Percentiles rank a stretch among this genome's conserved stretches.
Evolutionary conservation across 192 early-diverging fungal species (phyloP).

Genomic region (Coemansia guatemalensis): DNA sequence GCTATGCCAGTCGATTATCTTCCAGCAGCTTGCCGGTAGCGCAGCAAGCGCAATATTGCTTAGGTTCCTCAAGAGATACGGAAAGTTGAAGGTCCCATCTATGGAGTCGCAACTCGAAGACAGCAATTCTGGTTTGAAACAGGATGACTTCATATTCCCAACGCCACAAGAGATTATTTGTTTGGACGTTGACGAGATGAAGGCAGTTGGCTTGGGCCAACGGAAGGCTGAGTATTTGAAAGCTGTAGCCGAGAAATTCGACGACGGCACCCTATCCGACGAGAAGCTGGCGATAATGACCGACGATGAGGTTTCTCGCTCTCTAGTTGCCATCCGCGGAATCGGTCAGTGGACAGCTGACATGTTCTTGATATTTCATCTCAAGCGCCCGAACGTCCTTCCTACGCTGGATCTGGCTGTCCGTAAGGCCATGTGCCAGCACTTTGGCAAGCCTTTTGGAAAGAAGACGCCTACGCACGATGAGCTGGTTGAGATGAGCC

Average conservation of each 20-base stretch:
- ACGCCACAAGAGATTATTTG: conserved; percentile 52
- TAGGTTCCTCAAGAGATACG: conserved; percentile 58
- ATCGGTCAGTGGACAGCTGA: conserved; percentile 73
- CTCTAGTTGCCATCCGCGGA: conserved; percentile 60
- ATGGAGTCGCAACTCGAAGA: neutral
- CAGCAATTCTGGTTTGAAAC: neutral
- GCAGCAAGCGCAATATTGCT: conserved; percentile 62
- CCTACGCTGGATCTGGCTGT: conserved; percentile 67
- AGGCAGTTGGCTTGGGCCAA: conserved; percentile 33
- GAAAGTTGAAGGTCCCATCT: conserved; percentile 27
- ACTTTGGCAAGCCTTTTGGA: conserved; percentile 58
- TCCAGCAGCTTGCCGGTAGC: conserved; percentile 71
- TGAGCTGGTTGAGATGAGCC: conserved; percentile 57
- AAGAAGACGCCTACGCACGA: conserved; percentile 53
- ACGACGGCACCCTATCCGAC: conserved; percentile 54
- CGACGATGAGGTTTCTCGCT: conserved; percentile 57
- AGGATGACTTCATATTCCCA: conserved; percentile 33
- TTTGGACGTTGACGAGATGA: conserved; percentile 49
- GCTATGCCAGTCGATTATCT: conserved; percentile 58
- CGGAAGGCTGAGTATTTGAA: conserved; percentile 65
- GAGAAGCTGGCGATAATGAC: conserved; percentile 53
- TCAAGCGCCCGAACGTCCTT: conserved; percentile 68
- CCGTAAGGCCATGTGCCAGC: conserved; percentile 62
- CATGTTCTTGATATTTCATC: conserved; percentile 75
- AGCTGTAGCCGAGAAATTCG: conserved; percentile 61